Percentiles rank a stretch among this genome's conserved stretches.
These are phyloP conservation scores for Solanum chilense DNA, from an alignment of 257 asterid genomes.

Conservation along the genomic window DNA sequence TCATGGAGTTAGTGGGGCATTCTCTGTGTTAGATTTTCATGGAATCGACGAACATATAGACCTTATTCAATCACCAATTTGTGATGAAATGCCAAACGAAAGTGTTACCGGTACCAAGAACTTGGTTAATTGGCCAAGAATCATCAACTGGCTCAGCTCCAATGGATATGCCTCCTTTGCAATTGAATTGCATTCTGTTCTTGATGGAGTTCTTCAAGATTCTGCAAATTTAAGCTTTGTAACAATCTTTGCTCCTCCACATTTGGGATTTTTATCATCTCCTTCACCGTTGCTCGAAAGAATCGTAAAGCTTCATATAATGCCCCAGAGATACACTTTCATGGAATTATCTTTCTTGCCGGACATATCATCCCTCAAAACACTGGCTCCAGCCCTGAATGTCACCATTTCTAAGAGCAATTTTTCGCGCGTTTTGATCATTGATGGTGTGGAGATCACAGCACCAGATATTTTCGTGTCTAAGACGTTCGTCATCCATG, in stretches of 20 bases:
- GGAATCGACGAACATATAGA: neutral
- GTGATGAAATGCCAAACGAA: slow-evolving; percentile 5
- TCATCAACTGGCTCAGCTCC: slow-evolving; percentile 27
- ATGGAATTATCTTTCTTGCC: slow-evolving; percentile 26
- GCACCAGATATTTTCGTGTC: slow-evolving; percentile 29
- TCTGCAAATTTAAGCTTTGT: slow-evolving; percentile 20
- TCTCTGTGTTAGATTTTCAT: slow-evolving; percentile 7
- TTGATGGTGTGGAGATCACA: slow-evolving; percentile 44
- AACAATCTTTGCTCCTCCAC: slow-evolving; percentile 54
- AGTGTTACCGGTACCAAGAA: neutral
- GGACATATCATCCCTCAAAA: slow-evolving; percentile 18
- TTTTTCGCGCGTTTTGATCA: slow-evolving; percentile 3
- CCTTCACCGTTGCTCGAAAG: slow-evolving; percentile 41
- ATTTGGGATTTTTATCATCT: slow-evolving; percentile 34
- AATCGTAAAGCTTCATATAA: slow-evolving; percentile 46
- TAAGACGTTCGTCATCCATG: slow-evolving; percentile 42
- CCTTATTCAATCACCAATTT: slow-evolving; percentile 7
- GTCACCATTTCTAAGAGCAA: slow-evolving; percentile 11
- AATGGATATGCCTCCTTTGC: slow-evolving; percentile 58
- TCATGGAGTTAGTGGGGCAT: slow-evolving; percentile 49
- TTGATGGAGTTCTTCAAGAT: slow-evolving; percentile 35
- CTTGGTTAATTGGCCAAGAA: slow-evolving; percentile 30
- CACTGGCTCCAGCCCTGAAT: slow-evolving; percentile 25
- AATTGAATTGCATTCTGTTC: slow-evolving; percentile 43
- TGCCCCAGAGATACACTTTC: slow-evolving; percentile 24